These are phyloP conservation scores for Atkinsonella texensis DNA, from an alignment of 2,329 filamentous ascomycete species.

Conservation along the genomic window DNA sequence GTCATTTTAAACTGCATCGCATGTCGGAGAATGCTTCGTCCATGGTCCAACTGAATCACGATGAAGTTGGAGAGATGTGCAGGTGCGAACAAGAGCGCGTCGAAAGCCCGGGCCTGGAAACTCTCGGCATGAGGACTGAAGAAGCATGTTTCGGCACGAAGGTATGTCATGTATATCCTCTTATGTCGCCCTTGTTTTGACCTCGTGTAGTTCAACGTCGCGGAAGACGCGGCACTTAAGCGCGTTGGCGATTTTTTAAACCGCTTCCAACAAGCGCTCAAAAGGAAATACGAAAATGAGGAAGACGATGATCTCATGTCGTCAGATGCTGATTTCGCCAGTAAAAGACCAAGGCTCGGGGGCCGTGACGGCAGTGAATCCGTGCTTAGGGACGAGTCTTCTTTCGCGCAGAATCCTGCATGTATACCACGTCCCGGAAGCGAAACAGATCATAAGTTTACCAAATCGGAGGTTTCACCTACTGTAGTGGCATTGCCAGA, in stretches of 20 bases:
- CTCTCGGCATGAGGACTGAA: not conserved
- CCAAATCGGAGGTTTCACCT: not conserved
- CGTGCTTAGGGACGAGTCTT: not conserved
- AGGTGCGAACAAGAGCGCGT: not conserved
- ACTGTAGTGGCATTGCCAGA: not conserved
- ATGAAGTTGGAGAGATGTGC: not conserved
- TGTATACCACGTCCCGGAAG: not conserved
- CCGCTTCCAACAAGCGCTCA: not conserved
- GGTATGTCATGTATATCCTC: not conserved
- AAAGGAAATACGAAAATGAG: not conserved
- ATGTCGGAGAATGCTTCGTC: not conserved
- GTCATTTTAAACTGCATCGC: not conserved
- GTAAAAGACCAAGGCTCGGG: not conserved
- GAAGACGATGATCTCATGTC: not conserved
- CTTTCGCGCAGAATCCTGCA: not conserved
- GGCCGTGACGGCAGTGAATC: not conserved
- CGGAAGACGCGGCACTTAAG: not conserved
- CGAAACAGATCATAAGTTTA: not conserved
- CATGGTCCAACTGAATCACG: not conserved
- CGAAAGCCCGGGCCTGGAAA: not conserved
- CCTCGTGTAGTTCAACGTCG: not conserved
- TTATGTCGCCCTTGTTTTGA: not conserved
- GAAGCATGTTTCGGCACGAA: not conserved
- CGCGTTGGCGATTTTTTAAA: slow-evolving; percentile 1
- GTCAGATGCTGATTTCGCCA: not conserved